Percentiles rank a stretch among this genome's conserved stretches.
Conservation (phyloP, 352 stramenopile genomes). For the Globisporangium alternatum region DNA sequence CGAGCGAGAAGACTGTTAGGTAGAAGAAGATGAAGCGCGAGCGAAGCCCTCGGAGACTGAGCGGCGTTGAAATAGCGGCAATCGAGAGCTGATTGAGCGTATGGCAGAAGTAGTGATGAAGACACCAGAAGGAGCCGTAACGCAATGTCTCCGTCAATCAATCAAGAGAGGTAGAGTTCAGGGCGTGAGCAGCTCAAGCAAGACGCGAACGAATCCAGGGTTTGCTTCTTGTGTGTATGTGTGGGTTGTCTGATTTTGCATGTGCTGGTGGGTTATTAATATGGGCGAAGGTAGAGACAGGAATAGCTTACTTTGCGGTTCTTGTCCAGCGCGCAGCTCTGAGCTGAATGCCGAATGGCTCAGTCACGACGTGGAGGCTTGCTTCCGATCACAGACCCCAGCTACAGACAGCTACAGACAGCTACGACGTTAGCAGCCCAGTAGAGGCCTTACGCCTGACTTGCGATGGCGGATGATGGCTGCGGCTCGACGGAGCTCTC, state of each 20-base stretch:
- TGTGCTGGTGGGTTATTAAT: slow-evolving; percentile 1
- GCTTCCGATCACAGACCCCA: background rate
- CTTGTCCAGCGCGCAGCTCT: slow-evolving; percentile 1
- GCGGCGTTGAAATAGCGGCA: too few species aligned
- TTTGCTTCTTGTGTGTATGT: background rate
- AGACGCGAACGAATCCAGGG: background rate
- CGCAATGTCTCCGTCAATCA: background rate
- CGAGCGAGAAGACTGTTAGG: slow-evolving; percentile 12
- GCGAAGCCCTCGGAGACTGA: background rate
- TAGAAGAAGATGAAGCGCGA: slow-evolving; percentile 6
- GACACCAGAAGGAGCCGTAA: background rate
- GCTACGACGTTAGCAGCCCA: background rate
- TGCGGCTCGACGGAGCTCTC: slow-evolving; percentile 37
- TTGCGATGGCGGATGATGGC: slow-evolving; percentile 22
- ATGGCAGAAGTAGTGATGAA: background rate
- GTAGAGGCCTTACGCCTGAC: background rate
- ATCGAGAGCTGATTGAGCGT: background rate
- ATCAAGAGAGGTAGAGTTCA: background rate
- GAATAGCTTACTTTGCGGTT: slow-evolving; percentile 1
- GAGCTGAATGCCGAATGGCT: background rate
- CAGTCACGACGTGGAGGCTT: background rate
- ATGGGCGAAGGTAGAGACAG: background rate
- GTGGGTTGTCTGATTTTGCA: too few species aligned
- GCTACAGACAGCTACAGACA: background rate
- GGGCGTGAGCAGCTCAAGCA: background rate